Conservation (phyloP, 2,329 filamentous ascomycete species). For the Arthroderma sp. region DNA sequence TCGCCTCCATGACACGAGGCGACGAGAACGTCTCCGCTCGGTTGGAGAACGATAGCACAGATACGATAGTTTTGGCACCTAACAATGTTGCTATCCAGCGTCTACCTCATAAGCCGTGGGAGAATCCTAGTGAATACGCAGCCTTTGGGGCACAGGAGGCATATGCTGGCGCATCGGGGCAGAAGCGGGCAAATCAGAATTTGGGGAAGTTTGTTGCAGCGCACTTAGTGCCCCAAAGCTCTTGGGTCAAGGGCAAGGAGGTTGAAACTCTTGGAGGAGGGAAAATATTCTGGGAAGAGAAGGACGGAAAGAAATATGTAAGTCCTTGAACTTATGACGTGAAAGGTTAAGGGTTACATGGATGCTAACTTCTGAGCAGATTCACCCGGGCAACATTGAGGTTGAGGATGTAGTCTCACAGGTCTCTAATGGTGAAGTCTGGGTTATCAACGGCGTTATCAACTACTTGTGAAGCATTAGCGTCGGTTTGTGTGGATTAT, state of each 20-base stretch:
- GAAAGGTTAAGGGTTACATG: not conserved
- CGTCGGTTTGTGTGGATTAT: not conserved
- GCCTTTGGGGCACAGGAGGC: slow-evolving; percentile 50
- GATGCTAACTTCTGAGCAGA: slow-evolving; percentile 16
- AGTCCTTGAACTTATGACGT: slow-evolving; percentile 24
- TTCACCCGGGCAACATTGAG: slow-evolving; percentile 65
- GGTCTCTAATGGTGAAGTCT: slow-evolving; percentile 81
- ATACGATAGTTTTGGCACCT: slow-evolving; percentile 79
- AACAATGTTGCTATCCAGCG: slow-evolving; percentile 67
- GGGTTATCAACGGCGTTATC: slow-evolving; percentile 55
- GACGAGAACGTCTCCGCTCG: slow-evolving; percentile 56
- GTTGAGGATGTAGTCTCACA: slow-evolving; percentile 61
- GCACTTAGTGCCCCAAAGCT: slow-evolving; percentile 63
- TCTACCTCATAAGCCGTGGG: slow-evolving; percentile 64
- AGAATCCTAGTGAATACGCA: slow-evolving; percentile 60
- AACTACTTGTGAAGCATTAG: slow-evolving; percentile 32
- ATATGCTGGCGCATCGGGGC: slow-evolving; percentile 63
- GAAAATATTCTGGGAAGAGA: slow-evolving; percentile 70
- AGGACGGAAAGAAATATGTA: slow-evolving; percentile 55
- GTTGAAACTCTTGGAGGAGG: slow-evolving; percentile 55
- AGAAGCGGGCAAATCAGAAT: slow-evolving; percentile 65
- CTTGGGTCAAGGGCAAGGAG: slow-evolving; percentile 60
- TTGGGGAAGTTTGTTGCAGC: slow-evolving; percentile 70
- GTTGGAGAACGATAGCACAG: slow-evolving; percentile 52
- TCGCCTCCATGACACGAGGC: slow-evolving; percentile 68